phyloP scores from a whole-genome alignment of 352 stramenopile species.

The Phytophthora sansomeana region DNA sequence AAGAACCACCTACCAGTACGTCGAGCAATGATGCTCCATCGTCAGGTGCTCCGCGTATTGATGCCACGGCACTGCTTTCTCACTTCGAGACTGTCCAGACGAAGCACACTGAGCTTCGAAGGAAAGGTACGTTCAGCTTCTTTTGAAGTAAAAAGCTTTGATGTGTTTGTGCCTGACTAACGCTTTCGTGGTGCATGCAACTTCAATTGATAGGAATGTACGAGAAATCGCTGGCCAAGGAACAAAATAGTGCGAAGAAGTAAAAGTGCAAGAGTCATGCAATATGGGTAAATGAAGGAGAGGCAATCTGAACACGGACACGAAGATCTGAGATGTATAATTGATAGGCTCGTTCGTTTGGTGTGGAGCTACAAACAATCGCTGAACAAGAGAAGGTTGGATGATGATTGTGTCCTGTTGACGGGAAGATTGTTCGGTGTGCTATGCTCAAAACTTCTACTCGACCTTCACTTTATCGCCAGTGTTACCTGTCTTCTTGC shows the following conservation, averaged over 20 bases:
- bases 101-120: conserved; percentile 73
- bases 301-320: conserved; percentile 21
- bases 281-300: conserved; percentile 12
- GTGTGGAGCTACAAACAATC: background rate
- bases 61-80: conserved; percentile 62
- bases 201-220: conserved; percentile 45
- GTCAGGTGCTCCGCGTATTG: conserved; percentile 41
- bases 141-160: too few species aligned
- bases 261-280: conserved; percentile 18
- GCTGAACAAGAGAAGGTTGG: background rate
- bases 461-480: conserved; percentile 25
- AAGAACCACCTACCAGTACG: conserved; percentile 15
- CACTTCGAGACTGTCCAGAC: conserved; percentile 82
- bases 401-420: background rate
- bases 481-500: conserved; percentile 33
- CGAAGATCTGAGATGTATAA: conserved; percentile 9
- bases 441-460: background rate
- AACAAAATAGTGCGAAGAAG: conserved; percentile 37
- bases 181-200: too few species aligned
- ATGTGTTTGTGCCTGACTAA: conserved; percentile 1
- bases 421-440: background rate
- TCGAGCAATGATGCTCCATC: conserved; percentile 24
- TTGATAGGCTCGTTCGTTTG: too few species aligned
- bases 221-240: conserved; percentile 74
- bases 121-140: conserved; percentile 55